phyloP scores from a whole-genome alignment of 108 stramenopile genomes.

The Epipyxis sp. region DNA sequence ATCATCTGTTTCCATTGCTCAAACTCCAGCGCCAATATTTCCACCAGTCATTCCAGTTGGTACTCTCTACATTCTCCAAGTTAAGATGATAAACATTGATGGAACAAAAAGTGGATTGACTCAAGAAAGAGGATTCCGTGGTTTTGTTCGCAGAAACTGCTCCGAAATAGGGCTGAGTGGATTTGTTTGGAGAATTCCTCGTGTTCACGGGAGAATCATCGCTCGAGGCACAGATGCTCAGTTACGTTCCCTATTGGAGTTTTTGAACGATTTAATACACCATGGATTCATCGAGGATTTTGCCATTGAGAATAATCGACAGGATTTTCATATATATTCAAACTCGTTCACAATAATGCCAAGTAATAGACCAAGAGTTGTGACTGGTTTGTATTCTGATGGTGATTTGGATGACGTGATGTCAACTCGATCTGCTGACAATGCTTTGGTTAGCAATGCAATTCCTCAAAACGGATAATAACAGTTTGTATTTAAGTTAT shows the following conservation, averaged over 20 bases:
- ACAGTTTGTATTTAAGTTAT: too few relatives aligned
- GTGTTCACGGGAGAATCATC: not conserved
- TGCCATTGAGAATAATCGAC: not conserved
- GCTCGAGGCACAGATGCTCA: not conserved
- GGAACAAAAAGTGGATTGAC: not conserved
- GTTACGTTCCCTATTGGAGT: not conserved
- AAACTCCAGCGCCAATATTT: too few relatives aligned
- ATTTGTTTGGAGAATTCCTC: not conserved
- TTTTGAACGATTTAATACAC: not conserved
- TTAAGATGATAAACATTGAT: too few relatives aligned
- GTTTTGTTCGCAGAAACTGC: not conserved
- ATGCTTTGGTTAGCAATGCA: too few relatives aligned
- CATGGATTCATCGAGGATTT: not conserved
- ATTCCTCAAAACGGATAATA: too few relatives aligned
- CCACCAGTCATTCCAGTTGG: too few relatives aligned
- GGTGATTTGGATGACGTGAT: not conserved
- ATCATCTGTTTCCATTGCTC: too few relatives aligned
- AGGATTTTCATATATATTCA: too few relatives aligned
- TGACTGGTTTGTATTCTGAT: not conserved
- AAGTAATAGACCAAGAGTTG: not conserved
- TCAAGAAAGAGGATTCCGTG: not conserved
- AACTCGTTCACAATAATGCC: too few relatives aligned
- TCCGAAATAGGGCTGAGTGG: not conserved
- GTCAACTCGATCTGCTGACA: not conserved
- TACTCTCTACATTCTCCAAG: too few relatives aligned